phyloP scores from a whole-genome alignment of 192 early-diverging fungal species.

The Coemansia guatemalensis region DNA sequence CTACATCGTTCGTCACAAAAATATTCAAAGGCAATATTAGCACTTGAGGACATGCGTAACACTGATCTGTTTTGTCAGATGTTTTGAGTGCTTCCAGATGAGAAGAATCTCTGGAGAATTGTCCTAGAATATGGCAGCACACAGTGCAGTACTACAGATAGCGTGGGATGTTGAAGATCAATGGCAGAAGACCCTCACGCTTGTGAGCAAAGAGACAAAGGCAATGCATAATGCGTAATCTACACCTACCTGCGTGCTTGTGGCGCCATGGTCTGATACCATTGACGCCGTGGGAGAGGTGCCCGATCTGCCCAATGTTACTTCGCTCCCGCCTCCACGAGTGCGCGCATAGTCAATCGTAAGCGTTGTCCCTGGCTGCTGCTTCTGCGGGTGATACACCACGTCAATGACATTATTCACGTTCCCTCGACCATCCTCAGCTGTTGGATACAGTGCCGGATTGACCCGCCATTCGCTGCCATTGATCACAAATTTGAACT shows the following conservation, averaged over 20 bases:
- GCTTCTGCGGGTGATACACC: background rate
- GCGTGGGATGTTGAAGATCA: too few relatives aligned
- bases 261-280: background rate
- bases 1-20: background rate
- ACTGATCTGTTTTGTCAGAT: background rate
- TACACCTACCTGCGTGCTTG: background rate
- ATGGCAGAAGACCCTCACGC: too few relatives aligned
- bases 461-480: constrained; percentile 38
- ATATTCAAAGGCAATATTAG: background rate
- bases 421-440: constrained; percentile 35
- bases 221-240: background rate
- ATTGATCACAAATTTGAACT: constrained; percentile 51
- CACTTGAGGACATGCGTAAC: background rate
- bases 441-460: constrained; percentile 22
- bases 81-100: background rate
- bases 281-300: background rate
- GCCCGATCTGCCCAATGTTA: constrained; percentile 3
- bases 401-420: constrained; percentile 41
- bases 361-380: constrained; percentile 4
- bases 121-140: too few relatives aligned
- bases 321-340: background rate
- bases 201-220: too few relatives aligned
- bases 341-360: constrained; percentile 1
- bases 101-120: background rate
- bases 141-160: too few relatives aligned